phyloP scores from a whole-genome alignment of 2,329 filamentous ascomycete genomes.

The Colletotrichum eremochloae region DNA sequence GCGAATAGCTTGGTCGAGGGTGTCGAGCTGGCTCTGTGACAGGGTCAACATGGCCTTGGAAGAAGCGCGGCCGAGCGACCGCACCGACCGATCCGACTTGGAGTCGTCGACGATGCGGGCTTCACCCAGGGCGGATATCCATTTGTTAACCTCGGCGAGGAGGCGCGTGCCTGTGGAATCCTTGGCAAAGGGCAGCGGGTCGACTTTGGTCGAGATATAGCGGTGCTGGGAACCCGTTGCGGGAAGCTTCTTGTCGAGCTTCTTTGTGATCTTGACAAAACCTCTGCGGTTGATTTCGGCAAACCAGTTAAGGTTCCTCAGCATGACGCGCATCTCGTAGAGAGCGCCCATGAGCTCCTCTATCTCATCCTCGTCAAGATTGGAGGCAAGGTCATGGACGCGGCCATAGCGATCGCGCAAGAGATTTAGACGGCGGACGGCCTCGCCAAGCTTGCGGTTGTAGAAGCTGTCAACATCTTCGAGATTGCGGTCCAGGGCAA shows the following conservation, averaged over 20 bases:
- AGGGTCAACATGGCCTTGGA: slow-evolving; percentile 82
- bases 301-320: slow-evolving; percentile 97
- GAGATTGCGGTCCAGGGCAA: slow-evolving; percentile 94
- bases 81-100: slow-evolving; percentile 79
- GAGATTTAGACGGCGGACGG: slow-evolving; percentile 84
- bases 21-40: slow-evolving; percentile 76
- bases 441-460: slow-evolving; percentile 93
- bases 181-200: slow-evolving; percentile 88
- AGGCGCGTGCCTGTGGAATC: slow-evolving; percentile 66
- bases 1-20: slow-evolving; percentile 78
- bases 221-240: slow-evolving; percentile 82
- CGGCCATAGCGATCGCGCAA: slow-evolving; percentile 90
- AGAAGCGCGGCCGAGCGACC: slow-evolving; percentile 82
- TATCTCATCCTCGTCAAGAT: slow-evolving; percentile 87
- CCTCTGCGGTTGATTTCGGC: slow-evolving; percentile 95
- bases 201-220: slow-evolving; percentile 92
- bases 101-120: slow-evolving; percentile 82
- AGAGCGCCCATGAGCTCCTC: slow-evolving; percentile 93
- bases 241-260: slow-evolving; percentile 94
- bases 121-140: slow-evolving; percentile 86
- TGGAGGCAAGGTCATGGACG: slow-evolving; percentile 75
- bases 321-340: slow-evolving; percentile 86
- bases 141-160: slow-evolving; percentile 82
- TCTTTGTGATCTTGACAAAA: slow-evolving; percentile 99
- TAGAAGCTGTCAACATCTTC: slow-evolving; percentile 98